Conservation (phyloP, 768 basidiomycete species). For the Pleurotus pulmonarius region DNA sequence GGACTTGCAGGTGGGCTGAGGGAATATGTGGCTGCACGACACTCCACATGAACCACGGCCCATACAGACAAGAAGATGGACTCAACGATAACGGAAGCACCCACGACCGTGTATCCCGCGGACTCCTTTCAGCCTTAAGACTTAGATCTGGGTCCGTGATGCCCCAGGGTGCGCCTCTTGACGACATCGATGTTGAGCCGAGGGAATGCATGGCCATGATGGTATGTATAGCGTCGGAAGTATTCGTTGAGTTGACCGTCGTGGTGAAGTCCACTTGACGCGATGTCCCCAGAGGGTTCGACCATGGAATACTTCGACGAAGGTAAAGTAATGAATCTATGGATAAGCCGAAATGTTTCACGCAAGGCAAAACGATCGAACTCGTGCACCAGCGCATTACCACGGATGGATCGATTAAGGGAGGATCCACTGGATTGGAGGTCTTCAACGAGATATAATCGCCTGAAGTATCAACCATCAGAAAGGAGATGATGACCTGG, state of each 20-base stretch:
- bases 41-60: neutral
- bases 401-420: conserved; percentile 23
- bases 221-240: conserved; percentile 15
- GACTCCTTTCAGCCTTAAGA: conserved; percentile 30
- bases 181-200: conserved; percentile 26
- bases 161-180: conserved; percentile 20
- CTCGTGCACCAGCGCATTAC: conserved; percentile 12
- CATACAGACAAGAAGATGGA: neutral
- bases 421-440: conserved; percentile 20
- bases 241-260: conserved; percentile 22
- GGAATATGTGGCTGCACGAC: conserved; percentile 17
- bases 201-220: conserved; percentile 21
- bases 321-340: conserved; percentile 20
- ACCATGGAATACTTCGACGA: conserved; percentile 25
- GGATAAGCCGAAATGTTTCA: conserved; percentile 19
- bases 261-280: conserved; percentile 15
- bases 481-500: neutral
- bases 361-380: conserved; percentile 23
- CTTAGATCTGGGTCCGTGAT: conserved; percentile 30
- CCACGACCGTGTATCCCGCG: conserved; percentile 30
- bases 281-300: conserved; percentile 13
- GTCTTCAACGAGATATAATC: conserved; percentile 23
- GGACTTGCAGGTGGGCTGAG: conserved; percentile 18
- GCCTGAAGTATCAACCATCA: conserved; percentile 9
- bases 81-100: conserved; percentile 34